Base-by-base conservation (phyloP, 2,329 filamentous ascomycete genomes). In the Pseudogymnoascus sp. region DNA sequence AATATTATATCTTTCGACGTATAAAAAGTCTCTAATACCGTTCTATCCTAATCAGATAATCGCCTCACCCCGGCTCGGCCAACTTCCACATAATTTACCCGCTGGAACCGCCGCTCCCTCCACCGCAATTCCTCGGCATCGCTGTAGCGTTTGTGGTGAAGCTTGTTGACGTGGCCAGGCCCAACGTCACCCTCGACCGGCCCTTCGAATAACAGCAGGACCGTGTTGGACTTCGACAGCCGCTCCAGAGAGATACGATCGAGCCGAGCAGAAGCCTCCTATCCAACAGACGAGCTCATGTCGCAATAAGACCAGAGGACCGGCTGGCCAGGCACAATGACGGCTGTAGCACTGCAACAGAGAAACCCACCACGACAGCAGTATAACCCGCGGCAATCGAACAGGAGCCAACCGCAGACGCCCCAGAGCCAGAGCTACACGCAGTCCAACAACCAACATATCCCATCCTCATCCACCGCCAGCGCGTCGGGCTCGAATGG, bases 281-380 rank as follows among this genome's bases (percentile, higher is more conserved):
- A 60, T 25, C 59, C 34, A 60, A 8, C 59, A 12, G 34, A 40
- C 34, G 38, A 42, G 36, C 38, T 25, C 59, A 46, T 44, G 37
- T 62, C 42, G 60, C 60, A 44, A 62, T 44, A 62, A 62, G 60
- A 50, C 37, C 7, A n/a, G 21, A 50, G 12, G 37, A 56, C 12
- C 16, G 36, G 60, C 62, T 60, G 28, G 50, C 50, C 59, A 67
- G 66, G 65, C 63, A 70, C 62, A n/a, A 74, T 74, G 72, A 73
- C 72, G 36, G 72, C 72, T 50, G 70, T 74, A 37, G 71, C 70
- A 61, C 69, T 70, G 60, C 72, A 72, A 61, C 69, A 70, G 46
- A 63, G 65, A 65, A 70, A 68, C 40, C 61, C 69, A 64, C 68
- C 67, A 56, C 67, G 67, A 60, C 70, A 69, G 62, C 71, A 70